Conservation (phyloP, 768 basidiomycete species). For the Leccinum longicurvipes region DNA sequence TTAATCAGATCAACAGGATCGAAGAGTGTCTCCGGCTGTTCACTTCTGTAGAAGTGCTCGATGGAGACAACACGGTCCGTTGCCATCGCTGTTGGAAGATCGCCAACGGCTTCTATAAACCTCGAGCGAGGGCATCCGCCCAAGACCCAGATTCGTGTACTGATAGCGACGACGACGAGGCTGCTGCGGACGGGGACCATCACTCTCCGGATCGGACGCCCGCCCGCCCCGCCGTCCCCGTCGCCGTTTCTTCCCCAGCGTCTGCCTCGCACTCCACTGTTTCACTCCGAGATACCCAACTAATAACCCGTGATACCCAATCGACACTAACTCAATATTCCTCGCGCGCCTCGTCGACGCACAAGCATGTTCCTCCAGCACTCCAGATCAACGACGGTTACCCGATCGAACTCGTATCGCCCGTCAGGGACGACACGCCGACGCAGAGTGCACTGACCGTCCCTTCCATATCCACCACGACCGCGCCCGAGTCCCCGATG, state of each 20-base stretch:
- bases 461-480: constrained; percentile 50
- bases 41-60: constrained; percentile 88
- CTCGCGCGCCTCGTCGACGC: constrained; percentile 9
- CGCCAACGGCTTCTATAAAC: constrained; percentile 59
- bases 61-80: constrained; percentile 93
- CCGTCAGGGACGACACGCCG: constrained; percentile 4
- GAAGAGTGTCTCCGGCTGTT: constrained; percentile 86
- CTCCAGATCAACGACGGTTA: constrained; percentile 27
- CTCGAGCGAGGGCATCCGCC: constrained; percentile 17
- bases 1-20: constrained; percentile 25
- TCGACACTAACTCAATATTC: constrained; percentile 10
- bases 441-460: constrained; percentile 46
- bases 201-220: constrained; percentile 20
- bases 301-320: constrained; percentile 23
- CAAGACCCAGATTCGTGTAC: constrained; percentile 30
- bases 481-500: constrained; percentile 40
- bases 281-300: constrained; percentile 37
- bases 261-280: constrained; percentile 33
- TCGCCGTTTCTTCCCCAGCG: neutral
- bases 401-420: constrained; percentile 19
- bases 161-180: constrained; percentile 33
- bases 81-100: constrained; percentile 95
- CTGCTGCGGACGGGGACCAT: constrained; percentile 18
- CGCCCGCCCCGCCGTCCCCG: constrained; percentile 21
- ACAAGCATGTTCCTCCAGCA: constrained; percentile 25